phyloP scores from a whole-genome alignment of 2,329 filamentous ascomycete genomes.

The Penicillium sclerotigenum region DNA sequence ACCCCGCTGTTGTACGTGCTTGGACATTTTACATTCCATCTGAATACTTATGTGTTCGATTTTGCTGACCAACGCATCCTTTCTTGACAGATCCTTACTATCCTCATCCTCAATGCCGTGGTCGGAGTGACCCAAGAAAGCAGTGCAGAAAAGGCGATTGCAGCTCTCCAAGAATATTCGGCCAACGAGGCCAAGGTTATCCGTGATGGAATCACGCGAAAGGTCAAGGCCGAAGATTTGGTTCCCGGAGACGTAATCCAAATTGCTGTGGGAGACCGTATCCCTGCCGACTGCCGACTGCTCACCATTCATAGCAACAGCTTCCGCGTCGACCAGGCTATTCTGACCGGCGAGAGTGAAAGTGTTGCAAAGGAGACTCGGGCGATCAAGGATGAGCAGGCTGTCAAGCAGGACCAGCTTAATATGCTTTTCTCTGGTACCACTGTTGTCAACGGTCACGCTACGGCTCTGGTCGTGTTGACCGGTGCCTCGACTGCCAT shows the following conservation, averaged over 20 bases:
- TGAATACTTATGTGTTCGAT: neutral
- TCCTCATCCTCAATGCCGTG: constrained; percentile 91
- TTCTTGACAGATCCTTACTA: constrained; percentile 75
- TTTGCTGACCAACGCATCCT: constrained; percentile 16
- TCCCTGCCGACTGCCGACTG: constrained; percentile 91
- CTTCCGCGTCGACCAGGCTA: constrained; percentile 94
- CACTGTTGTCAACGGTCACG: constrained; percentile 91
- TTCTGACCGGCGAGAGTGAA: constrained; percentile 95
- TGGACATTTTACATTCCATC: neutral
- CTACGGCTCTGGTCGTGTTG: constrained; percentile 82
- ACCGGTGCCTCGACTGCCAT: constrained; percentile 91
- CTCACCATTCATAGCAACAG: constrained; percentile 93
- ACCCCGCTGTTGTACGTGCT: constrained; percentile 80
- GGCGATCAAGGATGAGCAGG: constrained; percentile 70
- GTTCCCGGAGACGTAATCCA: constrained; percentile 92
- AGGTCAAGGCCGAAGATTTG: constrained; percentile 92
- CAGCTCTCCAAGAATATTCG: constrained; percentile 96
- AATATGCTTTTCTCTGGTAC: constrained; percentile 99
- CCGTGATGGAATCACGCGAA: constrained; percentile 74
- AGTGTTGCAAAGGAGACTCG: constrained; percentile 82
- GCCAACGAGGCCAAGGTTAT: constrained; percentile 95
- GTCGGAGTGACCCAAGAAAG: constrained; percentile 98
- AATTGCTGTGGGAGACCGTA: constrained; percentile 83
- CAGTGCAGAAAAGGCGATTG: constrained; percentile 97
- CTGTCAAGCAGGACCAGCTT: constrained; percentile 94